Evolutionary conservation across 495 filamentous ascomycete species (phyloP).

Genomic region (Podospora pseudopauciseta): DNA sequence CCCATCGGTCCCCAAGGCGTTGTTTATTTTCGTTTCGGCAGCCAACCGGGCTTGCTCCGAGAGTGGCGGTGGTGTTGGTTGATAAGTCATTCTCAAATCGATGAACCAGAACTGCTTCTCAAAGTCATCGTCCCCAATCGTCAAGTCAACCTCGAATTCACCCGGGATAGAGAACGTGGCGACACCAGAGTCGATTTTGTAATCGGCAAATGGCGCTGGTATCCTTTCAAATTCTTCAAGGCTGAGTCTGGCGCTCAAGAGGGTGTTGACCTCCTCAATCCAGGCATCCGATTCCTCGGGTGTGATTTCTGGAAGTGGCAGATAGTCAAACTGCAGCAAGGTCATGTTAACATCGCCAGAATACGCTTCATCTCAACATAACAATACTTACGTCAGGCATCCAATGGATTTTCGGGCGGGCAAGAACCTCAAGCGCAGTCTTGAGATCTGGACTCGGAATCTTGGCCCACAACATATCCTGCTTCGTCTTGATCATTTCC

Average conservation of each 20-base stretch:
- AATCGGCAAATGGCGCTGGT: conserved; percentile 68
- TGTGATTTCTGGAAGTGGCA: conserved; percentile 68
- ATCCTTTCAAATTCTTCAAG: conserved; percentile 75
- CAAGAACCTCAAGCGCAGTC: conserved; percentile 81
- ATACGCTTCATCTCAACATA: neutral
- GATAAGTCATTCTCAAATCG: conserved; percentile 81
- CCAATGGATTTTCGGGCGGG: conserved; percentile 66
- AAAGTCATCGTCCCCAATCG: conserved; percentile 75
- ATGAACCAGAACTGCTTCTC: conserved; percentile 85
- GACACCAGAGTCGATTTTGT: conserved; percentile 69
- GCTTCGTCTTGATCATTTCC: conserved; percentile 65
- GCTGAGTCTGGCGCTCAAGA: conserved; percentile 74
- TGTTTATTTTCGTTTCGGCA: conserved; percentile 69
- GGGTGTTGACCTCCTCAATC: conserved; percentile 74
- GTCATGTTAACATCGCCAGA: conserved; percentile 19
- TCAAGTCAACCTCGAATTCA: conserved; percentile 92
- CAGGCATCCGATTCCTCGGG: conserved; percentile 61
- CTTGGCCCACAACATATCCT: conserved; percentile 58
- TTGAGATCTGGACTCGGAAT: conserved; percentile 84
- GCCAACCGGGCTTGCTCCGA: conserved; percentile 56
- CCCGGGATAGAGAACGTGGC: conserved; percentile 77
- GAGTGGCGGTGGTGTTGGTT: conserved; percentile 58
- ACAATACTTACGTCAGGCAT: conserved; percentile 62
- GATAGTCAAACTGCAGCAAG: conserved; percentile 57
- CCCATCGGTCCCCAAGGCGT: conserved; percentile 59